Evolutionary conservation across 2,329 filamentous ascomycete species (phyloP), one percentile per base, ranked within the genome.

Genomic region (Neopestalotiopsis clavispora): DNA sequence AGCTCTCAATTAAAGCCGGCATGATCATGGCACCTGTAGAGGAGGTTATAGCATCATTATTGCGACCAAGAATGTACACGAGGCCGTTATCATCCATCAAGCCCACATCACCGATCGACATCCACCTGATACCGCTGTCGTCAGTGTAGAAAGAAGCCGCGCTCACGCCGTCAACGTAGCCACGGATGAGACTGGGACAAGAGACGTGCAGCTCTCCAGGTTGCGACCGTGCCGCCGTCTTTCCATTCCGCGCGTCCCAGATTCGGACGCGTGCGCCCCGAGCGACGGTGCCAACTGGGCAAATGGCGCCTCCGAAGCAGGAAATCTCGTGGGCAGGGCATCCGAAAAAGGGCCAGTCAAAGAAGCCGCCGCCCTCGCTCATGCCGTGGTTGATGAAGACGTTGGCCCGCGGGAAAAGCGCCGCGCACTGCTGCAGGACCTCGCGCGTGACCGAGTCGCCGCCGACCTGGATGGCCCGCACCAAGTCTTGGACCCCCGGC

Each of bases 381-480:
- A 71, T 71, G 49, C 69, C 69, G 34, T 71, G 69, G 56, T 71
- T 71, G 38, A 71, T 59, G 61, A 60, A 67, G 4, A 71, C 69
- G 20, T 58, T 56, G 12, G 68, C 69, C 14, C n/a, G 34, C 5
- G 68, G 69, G 68, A 71, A 71, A 20, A 69, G 57, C 9, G 60
- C 65, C 4, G 69, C 67, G 34, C 68, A 69, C 57, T 69, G 69
- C 45, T 49, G 14, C 30, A 70, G 67, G 14, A 69, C 45, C 40
- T 69, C 67, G 17, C 40, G 58, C 14, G 69, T 70, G n/a, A 70
- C 69, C 20, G 69, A 63, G 45, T 70, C 69, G 49, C 69, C 69
- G 52, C 69, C 69, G 40, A 70, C 52, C 60, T 70, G 69, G 34
- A 70, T 62, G 12, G 28, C 57, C 13, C 38, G 38, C 13, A 70